Percentiles rank a stretch among this genome's conserved stretches.
These are phyloP conservation scores for Neonectria sp. DNA, from an alignment of 2,329 filamentous ascomycete species.

Conservation along the genomic window DNA sequence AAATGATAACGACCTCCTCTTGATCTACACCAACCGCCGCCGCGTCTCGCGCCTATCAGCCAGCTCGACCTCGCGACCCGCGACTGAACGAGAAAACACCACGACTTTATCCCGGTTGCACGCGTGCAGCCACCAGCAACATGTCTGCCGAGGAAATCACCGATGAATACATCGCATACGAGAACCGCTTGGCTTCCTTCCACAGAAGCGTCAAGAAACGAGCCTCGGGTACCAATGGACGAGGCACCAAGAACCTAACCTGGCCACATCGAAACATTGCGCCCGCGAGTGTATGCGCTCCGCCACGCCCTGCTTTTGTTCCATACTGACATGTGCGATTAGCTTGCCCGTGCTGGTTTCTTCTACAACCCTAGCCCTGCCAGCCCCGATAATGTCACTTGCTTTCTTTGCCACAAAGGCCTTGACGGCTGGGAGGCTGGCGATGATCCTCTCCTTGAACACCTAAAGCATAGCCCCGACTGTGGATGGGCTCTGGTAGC, in stretches of 20 bases:
- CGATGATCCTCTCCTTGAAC: constrained; percentile 88
- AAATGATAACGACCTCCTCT: constrained; percentile 38
- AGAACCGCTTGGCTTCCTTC: constrained; percentile 87
- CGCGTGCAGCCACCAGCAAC: constrained; percentile 38
- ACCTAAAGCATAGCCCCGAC: constrained; percentile 83
- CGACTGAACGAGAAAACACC: constrained; percentile 33
- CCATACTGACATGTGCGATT: constrained; percentile 43
- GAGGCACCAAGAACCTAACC: constrained; percentile 68
- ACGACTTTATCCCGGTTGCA: constrained; percentile 37
- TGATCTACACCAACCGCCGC: constrained; percentile 27
- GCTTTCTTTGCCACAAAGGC: constrained; percentile 87
- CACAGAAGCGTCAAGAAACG: constrained; percentile 77
- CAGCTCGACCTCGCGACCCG: constrained; percentile 34
- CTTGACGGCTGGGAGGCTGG: constrained; percentile 93
- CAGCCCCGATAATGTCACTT: constrained; percentile 89
- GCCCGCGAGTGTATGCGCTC: constrained; percentile 49
- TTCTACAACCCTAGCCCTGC: constrained; percentile 84
- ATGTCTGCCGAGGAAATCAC: constrained; percentile 57
- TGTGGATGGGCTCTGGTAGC: constrained; percentile 90
- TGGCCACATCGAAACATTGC: constrained; percentile 80
- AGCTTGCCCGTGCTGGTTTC: constrained; percentile 94
- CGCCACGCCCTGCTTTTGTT: constrained; percentile 16
- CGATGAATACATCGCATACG: constrained; percentile 73
- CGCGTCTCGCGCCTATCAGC: constrained; percentile 28
- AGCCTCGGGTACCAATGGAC: constrained; percentile 72